These are phyloP conservation scores for Xylona heveae DNA, from an alignment of 495 filamentous ascomycete species.

Conservation along the genomic window DNA sequence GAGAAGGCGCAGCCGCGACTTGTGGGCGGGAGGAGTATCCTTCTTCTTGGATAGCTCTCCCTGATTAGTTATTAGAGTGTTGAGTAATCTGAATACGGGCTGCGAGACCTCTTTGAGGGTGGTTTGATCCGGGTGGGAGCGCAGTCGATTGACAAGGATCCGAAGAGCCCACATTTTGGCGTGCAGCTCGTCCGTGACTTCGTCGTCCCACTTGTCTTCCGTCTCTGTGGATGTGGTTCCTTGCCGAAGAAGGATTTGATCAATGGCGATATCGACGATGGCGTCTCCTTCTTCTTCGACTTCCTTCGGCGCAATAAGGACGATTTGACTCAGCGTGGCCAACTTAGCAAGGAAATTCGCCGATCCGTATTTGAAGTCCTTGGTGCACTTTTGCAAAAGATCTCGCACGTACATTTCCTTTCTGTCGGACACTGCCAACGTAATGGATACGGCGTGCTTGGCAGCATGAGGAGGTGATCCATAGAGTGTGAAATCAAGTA, in stretches of 20 bases:
- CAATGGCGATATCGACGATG: slow-evolving; percentile 59
- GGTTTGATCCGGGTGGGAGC: slow-evolving; percentile 35
- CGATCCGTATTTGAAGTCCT: slow-evolving; percentile 55
- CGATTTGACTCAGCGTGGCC: slow-evolving; percentile 63
- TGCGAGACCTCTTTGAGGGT: slow-evolving; percentile 40
- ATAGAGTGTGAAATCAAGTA: slow-evolving; percentile 60
- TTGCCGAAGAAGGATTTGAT: slow-evolving; percentile 50
- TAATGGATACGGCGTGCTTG: slow-evolving; percentile 81
- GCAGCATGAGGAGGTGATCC: slow-evolving; percentile 65
- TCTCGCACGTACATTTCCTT: slow-evolving; percentile 79
- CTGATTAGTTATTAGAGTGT: slow-evolving; percentile 44
- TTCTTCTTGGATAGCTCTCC: slow-evolving; percentile 61
- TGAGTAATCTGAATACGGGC: slow-evolving; percentile 58
- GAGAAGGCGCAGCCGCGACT: slow-evolving; percentile 52
- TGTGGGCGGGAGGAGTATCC: slow-evolving; percentile 53
- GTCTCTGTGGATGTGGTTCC: slow-evolving; percentile 28
- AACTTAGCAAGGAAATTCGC: slow-evolving; percentile 67
- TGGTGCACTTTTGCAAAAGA: slow-evolving; percentile 48
- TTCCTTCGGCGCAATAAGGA: slow-evolving; percentile 51
- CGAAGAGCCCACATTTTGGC: slow-evolving; percentile 81
- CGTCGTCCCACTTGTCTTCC: slow-evolving; percentile 42
- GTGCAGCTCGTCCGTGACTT: slow-evolving; percentile 56
- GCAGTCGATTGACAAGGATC: slow-evolving; percentile 69
- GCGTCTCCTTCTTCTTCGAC: slow-evolving; percentile 50
- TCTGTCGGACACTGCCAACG: slow-evolving; percentile 59